A percentile compares a stretch with the other conserved stretches of the same genome.
Evolutionary conservation across 441 rosid genomes (phyloP).

Genomic region (Syzygium malaccense): DNA sequence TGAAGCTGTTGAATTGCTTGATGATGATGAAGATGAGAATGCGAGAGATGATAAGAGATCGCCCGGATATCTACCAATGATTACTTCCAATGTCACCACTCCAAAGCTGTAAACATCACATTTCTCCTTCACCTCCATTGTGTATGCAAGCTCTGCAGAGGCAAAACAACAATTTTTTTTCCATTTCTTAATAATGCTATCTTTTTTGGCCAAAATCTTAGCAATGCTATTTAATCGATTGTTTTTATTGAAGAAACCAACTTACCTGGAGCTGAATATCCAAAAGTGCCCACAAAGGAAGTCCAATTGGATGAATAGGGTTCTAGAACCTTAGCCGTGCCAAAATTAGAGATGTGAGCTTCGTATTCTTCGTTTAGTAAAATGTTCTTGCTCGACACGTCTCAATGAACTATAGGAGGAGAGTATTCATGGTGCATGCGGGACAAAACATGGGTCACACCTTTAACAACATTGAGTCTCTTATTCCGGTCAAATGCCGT

Average conservation of each 20-base stretch:
- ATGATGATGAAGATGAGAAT: not conserved
- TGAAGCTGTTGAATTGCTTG: not conserved
- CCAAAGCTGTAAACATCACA: not conserved
- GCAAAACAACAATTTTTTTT: not conserved
- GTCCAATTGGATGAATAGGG: not conserved
- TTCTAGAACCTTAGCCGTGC: not conserved
- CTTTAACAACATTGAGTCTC: not conserved
- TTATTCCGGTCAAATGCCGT: fast-evolving
- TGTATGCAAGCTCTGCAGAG: not conserved
- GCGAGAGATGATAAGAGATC: not conserved
- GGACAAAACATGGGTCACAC: not conserved
- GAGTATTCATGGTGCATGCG: not conserved
- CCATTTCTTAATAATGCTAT: not conserved
- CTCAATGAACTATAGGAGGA: not conserved
- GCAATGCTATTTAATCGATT: not conserved
- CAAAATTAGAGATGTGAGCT: not conserved
- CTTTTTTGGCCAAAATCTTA: not conserved
- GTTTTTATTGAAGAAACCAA: not conserved
- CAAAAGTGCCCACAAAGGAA: not conserved
- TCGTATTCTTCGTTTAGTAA: not conserved
- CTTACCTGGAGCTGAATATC: not conserved
- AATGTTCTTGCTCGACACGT: not conserved
- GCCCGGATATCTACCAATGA: not conserved
- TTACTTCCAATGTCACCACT: not conserved
- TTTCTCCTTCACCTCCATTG: not conserved